A percentile compares a stretch with the other conserved stretches of the same genome.
phyloP scores from a whole-genome alignment of 768 basidiomycete species.

The Leccinum arenicola region DNA sequence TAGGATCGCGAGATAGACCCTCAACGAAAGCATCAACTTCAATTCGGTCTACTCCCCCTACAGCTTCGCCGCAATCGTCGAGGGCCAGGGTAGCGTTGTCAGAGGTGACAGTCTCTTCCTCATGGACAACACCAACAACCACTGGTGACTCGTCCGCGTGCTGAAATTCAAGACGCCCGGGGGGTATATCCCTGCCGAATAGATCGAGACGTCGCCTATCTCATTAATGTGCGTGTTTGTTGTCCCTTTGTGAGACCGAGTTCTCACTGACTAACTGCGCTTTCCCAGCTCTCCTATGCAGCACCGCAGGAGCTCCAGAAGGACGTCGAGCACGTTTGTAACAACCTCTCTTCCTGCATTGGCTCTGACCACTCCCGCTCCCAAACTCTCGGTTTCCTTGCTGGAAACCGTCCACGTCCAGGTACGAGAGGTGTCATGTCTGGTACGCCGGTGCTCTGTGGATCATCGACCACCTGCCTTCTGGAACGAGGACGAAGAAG shows the following conservation, averaged over 20 bases:
- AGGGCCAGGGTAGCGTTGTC: conserved; percentile 64
- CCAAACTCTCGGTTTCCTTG: conserved; percentile 37
- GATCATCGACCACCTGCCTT: too few species aligned
- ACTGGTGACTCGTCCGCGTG: conserved; percentile 99
- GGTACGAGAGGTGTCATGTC: too few species aligned
- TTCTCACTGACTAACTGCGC: neutral
- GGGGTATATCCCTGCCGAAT: conserved; percentile 52
- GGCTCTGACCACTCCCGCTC: conserved; percentile 50
- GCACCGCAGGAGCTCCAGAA: conserved; percentile 54
- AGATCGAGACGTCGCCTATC: conserved; percentile 96
- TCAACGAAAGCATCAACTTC: conserved; percentile 91
- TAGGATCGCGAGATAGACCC: conserved; percentile 69
- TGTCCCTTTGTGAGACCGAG: neutral
- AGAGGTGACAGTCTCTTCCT: conserved; percentile 65
- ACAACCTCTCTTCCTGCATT: conserved; percentile 46
- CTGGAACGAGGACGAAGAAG: too few species aligned
- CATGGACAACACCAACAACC: conserved; percentile 27
- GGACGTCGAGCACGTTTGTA: conserved; percentile 43
- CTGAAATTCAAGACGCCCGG: conserved; percentile 18
- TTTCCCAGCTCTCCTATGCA: conserved; percentile 31
- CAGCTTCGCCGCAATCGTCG: conserved; percentile 96
- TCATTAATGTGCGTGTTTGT: conserved; percentile 76
- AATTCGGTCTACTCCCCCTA: conserved; percentile 91
- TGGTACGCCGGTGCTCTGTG: too few species aligned
- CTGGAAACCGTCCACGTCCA: conserved; percentile 20